These are phyloP conservation scores for Botrytis pseudocinerea DNA, from an alignment of 2,329 filamentous ascomycete species.

Conservation along the genomic window DNA sequence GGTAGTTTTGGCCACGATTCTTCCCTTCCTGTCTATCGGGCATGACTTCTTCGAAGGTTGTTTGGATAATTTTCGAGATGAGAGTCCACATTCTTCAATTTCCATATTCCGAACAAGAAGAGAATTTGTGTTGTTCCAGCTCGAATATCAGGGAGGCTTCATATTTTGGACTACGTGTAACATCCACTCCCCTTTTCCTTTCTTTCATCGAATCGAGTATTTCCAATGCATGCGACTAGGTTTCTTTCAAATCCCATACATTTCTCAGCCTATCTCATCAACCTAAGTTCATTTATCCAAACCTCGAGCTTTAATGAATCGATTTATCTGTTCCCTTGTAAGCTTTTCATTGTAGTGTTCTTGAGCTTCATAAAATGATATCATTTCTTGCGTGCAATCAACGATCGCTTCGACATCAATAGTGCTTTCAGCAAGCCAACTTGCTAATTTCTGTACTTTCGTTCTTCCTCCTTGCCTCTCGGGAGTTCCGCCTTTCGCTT, in stretches of 20 bases:
- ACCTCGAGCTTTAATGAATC: slow-evolving; percentile 42
- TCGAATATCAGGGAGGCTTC: not conserved
- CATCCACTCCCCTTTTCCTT: not conserved
- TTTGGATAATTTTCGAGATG: not conserved
- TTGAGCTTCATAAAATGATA: slow-evolving; percentile 65
- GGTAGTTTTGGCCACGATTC: not conserved
- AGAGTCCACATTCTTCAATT: not conserved
- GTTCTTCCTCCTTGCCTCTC: slow-evolving; percentile 34
- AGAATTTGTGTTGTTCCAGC: not conserved
- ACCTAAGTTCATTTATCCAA: slow-evolving; percentile 39
- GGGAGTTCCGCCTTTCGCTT: slow-evolving; percentile 31
- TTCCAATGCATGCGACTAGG: not conserved
- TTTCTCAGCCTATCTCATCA: not conserved
- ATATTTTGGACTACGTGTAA: not conserved
- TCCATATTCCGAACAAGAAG: not conserved
- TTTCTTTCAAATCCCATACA: not conserved
- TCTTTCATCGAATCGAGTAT: not conserved
- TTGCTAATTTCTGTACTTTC: slow-evolving; percentile 55
- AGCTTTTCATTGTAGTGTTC: slow-evolving; percentile 44
- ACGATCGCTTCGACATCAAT: slow-evolving; percentile 69
- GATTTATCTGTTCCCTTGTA: slow-evolving; percentile 42
- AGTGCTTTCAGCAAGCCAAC: slow-evolving; percentile 69
- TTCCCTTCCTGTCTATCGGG: not conserved
- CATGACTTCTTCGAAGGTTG: not conserved
- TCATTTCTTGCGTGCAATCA: slow-evolving; percentile 70